Evolutionary conservation across 495 filamentous ascomycete species (phyloP).

Genomic region (Aspergillus cavernicola): DNA sequence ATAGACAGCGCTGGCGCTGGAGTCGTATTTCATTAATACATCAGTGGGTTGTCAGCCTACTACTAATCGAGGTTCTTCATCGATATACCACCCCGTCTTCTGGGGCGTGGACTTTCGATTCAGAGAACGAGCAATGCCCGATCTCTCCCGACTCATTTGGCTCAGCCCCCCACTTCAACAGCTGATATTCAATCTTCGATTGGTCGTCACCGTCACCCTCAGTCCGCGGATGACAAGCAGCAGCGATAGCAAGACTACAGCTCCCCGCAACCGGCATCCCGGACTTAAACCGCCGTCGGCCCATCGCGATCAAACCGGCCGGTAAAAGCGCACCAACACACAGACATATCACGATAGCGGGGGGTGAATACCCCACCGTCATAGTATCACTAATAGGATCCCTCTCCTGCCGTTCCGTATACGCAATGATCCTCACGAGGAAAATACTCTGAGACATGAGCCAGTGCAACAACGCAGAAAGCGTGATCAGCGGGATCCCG

Average conservation of each 20-base stretch:
- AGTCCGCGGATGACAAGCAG: slow-evolving; percentile 38
- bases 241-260: slow-evolving; percentile 46
- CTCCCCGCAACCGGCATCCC: slow-evolving; percentile 40
- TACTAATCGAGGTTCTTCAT: no score
- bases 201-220: no score
- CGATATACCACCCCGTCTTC: no score
- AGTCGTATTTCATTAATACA: no score
- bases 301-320: neutral
- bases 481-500: slow-evolving; percentile 27
- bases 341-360: slow-evolving; percentile 27
- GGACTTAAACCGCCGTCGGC: neutral
- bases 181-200: no score
- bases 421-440: slow-evolving; percentile 22
- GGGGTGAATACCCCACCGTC: slow-evolving; percentile 28
- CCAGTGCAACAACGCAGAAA: slow-evolving; percentile 35
- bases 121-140: no score
- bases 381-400: neutral
- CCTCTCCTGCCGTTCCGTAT: neutral
- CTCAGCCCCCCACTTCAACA: no score
- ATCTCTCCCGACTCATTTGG: no score
- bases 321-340: slow-evolving; percentile 18
- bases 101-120: no score
- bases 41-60: no score
- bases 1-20: neutral
- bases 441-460: slow-evolving; percentile 42